Evolutionary conservation across 495 filamentous ascomycete species (phyloP), one percentile per base, ranked within the genome.

Genomic region (Xylaria castorea): DNA sequence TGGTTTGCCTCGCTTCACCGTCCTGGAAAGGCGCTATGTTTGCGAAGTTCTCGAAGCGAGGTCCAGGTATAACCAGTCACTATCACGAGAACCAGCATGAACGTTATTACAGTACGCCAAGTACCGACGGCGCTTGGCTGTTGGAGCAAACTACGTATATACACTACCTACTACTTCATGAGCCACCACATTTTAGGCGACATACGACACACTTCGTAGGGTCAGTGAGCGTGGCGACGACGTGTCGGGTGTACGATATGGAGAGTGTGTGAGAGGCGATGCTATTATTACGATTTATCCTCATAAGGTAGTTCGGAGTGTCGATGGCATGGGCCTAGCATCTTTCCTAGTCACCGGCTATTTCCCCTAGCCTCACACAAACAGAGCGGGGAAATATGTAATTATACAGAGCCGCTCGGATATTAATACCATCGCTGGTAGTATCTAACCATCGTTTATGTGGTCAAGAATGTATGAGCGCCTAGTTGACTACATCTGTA

Each of bases 241-340:
- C 5, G 1, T 3, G 32, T 67, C 20, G 32, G 64, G 7, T 36
- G 22, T 32, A 42, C 12, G 36, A 18, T 5, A 40, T 55, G 38
- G 40, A 5, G 5, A 20, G 25, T 0, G 1, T 36, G 20, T 18
- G 53, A 57, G 53, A 57, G 27, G 27, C 7, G 32, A 61, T 44
- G 5, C 50, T 57, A 51, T 44, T 18, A 53, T 71, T 62, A 18
- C 18, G 5, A 42, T 46, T 62, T 40, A 44, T 65, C 77, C 74
- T 44, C 53, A 75, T 71, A 55, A 53, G 73, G 77, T 61, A 79
- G 74, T 66, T 78, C 74, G 74, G 74, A 78, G 60, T 61, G 66
- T 79, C 46, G 58, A 71, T 46, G 22, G 8, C 30, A 68, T 50
- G 58, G 65, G 27, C 64, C 34, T 42, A 74, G 75, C 48, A 42